Evolutionary conservation across 2,329 filamentous ascomycete genomes (phyloP).

Genomic region (Zelopaecilomyces penicillatus): DNA sequence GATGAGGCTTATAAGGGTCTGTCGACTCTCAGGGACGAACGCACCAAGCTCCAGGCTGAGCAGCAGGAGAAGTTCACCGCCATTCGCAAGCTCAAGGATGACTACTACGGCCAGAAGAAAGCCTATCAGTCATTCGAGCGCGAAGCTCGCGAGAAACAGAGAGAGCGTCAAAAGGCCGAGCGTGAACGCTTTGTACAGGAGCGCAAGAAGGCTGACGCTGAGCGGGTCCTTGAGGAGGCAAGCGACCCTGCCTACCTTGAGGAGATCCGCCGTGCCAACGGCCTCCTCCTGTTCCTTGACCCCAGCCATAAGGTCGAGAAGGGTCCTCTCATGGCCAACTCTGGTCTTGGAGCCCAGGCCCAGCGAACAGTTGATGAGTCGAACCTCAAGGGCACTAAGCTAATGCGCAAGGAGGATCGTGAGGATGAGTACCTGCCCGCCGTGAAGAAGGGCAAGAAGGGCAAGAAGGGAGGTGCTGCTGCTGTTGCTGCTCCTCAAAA

Average conservation of each 20-base stretch:
- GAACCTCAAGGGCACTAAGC: constrained; percentile 75
- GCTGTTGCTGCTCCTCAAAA: constrained; percentile 40
- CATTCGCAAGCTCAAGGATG: constrained; percentile 82
- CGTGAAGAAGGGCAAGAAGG: constrained; percentile 80
- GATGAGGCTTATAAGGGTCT: constrained; percentile 86
- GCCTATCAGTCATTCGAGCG: constrained; percentile 79
- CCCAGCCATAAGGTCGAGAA: constrained; percentile 62
- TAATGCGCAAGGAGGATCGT: constrained; percentile 78
- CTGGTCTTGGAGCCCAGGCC: constrained; percentile 69
- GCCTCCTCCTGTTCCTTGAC: constrained; percentile 85
- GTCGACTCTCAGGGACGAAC: constrained; percentile 75
- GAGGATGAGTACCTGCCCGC: constrained; percentile 80
- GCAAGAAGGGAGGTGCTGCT: constrained; percentile 54
- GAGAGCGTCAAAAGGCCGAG: constrained; percentile 75
- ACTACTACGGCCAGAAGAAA: constrained; percentile 73
- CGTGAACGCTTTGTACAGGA: constrained; percentile 64
- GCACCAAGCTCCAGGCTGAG: constrained; percentile 71
- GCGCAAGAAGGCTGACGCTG: constrained; percentile 66
- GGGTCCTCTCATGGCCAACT: constrained; percentile 53
- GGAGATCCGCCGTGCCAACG: constrained; percentile 83
- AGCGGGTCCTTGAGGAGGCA: constrained; percentile 70
- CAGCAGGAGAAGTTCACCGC: constrained; percentile 79
- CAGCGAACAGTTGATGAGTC: constrained; percentile 77
- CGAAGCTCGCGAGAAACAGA: constrained; percentile 65
- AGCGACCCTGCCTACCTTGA: constrained; percentile 83